Evolutionary conservation across 108 stramenopile species (phyloP), one percentile per base, ranked within the genome.

Genomic region (Discostella pseudostelligera): DNA sequence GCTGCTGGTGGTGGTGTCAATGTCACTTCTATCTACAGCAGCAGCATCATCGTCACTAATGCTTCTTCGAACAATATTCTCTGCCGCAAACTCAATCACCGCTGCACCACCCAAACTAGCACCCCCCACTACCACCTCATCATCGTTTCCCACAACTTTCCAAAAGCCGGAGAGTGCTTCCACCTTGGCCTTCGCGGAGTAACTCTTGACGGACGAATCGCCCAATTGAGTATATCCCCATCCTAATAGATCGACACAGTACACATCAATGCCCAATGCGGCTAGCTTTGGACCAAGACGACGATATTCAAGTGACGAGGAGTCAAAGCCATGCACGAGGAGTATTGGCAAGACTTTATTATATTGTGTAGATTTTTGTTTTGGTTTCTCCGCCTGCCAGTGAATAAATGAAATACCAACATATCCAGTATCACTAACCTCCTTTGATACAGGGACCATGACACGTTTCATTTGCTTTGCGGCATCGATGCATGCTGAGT

Each of bases 251-350:
- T 96, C 96, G n/a, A 96, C 89, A 14, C 91, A 87, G 66, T 96
- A 96, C 0, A 85, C 83, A 64, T 96, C 90, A 17, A 92, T 67
- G 13, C 84, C 85, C 25, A 61, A 55, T 0, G 82, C 67, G n/a
- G 90, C 85, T 13, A 97, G 72, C 39, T 62, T 48, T 8, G 91
- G 83, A 8, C 89, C 84, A 46, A 98, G 75, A 10, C 90, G 76
- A 16, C 89, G 84, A 54, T 74, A 93, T 80, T 98, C 97, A 40
- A 96, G 62, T 28, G 84, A 70, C 4, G 87, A 89, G 10, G 91
- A 93, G 79, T 98, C 97, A 64, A 98, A 98, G 16, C 97, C 97
- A 67, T 96, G 95, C 8, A 96, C 67, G 70, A 93, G 69, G 47
- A 47, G 74, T 29, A 81, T 9, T 13, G 82, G 69, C 19, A 79